Percentiles rank a stretch among this genome's conserved stretches.
These are phyloP conservation scores for Drosera spatulata DNA, from an alignment of 179 eudicot genomes.

Conservation along the genomic window DNA sequence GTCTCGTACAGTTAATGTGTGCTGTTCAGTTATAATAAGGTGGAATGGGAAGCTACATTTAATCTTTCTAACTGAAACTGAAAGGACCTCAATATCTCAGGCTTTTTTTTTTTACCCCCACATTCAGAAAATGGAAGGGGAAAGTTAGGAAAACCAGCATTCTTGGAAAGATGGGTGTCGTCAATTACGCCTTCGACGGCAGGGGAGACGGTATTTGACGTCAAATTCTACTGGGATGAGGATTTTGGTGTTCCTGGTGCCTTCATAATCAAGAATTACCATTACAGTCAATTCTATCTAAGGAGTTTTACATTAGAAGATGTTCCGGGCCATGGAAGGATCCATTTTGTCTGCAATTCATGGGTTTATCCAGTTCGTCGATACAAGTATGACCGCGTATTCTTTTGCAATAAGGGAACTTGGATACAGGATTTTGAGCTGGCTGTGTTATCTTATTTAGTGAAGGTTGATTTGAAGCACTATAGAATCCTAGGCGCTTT, in stretches of 20 bases:
- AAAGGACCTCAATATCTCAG: no score
- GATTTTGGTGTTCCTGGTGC: constrained; percentile 69
- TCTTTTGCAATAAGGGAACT: constrained; percentile 80
- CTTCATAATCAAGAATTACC: constrained; percentile 51
- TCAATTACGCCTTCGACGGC: constrained; percentile 40
- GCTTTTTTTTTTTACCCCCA: not conserved
- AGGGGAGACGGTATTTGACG: constrained; percentile 38
- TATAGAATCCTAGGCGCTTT: no score
- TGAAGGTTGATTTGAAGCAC: no score
- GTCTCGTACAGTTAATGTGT: no score
- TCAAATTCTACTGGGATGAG: constrained; percentile 74
- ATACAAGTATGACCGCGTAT: constrained; percentile 65
- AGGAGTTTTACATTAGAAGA: constrained; percentile 48
- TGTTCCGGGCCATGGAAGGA: constrained; percentile 52
- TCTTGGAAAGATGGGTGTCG: constrained; percentile 51
- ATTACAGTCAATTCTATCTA: constrained; percentile 67
- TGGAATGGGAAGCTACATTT: no score
- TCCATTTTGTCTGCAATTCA: constrained; percentile 71
- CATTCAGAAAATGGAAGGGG: constrained; percentile 38
- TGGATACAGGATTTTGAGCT: no score
- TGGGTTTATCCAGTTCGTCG: constrained; percentile 82
- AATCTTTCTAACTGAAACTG: no score
- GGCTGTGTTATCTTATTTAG: no score
- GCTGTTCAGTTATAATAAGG: no score
- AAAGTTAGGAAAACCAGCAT: constrained; percentile 49